phyloP scores from a whole-genome alignment of 2,329 filamentous ascomycete genomes.

The Daldinia sp. region DNA sequence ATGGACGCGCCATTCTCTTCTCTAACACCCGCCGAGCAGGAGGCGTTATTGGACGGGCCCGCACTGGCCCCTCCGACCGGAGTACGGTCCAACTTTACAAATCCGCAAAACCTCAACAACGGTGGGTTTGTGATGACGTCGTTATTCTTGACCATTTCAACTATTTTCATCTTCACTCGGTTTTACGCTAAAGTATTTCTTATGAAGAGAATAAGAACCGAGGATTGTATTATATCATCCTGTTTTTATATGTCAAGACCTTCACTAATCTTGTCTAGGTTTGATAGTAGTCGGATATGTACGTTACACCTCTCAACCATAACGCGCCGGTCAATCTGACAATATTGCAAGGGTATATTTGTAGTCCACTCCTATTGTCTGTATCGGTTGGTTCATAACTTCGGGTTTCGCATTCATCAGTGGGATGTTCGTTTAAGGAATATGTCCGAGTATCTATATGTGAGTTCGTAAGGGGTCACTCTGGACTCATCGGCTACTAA shows the following conservation, averaged over 20 bases:
- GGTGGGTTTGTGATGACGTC: neutral
- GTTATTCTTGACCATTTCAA: neutral
- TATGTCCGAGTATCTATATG: neutral
- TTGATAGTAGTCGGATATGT: neutral
- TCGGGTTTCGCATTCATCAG: neutral
- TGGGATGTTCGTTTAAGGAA: neutral
- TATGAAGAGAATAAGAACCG: neutral
- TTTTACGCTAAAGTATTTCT: neutral
- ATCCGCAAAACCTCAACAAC: neutral
- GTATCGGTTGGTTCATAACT: neutral
- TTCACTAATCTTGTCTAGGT: neutral
- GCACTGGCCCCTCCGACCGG: neutral
- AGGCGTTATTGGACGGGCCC: neutral
- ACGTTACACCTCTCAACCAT: neutral
- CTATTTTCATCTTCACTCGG: neutral
- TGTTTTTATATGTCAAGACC: neutral
- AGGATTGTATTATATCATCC: neutral
- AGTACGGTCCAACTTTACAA: neutral
- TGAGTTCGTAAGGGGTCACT: neutral
- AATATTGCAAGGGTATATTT: neutral
- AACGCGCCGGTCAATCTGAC: neutral
- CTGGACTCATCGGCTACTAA: neutral
- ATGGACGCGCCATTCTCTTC: neutral
- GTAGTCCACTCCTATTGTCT: neutral
- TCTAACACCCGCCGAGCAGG: neutral